These are phyloP conservation scores for Phytophthora cryptogea DNA, from an alignment of 352 stramenopile species.

Conservation along the genomic window DNA sequence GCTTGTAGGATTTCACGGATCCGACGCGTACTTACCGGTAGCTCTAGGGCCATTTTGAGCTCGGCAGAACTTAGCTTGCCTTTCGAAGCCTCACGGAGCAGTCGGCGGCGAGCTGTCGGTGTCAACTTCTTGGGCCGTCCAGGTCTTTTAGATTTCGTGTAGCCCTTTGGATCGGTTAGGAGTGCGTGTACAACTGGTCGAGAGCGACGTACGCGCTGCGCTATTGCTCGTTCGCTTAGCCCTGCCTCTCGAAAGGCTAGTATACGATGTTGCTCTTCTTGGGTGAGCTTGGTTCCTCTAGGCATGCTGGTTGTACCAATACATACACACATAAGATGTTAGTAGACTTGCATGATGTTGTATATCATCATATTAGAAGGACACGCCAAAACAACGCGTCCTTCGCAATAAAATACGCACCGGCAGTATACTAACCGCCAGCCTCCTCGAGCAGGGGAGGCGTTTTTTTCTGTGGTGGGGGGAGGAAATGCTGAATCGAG, in stretches of 20 bases:
- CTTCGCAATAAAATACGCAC: neutral
- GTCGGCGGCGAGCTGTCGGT: neutral
- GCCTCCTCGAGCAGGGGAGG: neutral
- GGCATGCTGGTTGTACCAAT: neutral
- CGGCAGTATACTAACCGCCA: neutral
- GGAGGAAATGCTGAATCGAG: neutral
- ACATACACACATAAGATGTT: neutral
- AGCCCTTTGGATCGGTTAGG: neutral
- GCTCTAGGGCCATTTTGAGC: neutral
- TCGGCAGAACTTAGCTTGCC: neutral
- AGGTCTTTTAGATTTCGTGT: neutral
- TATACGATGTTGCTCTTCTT: slow-evolving; percentile 2
- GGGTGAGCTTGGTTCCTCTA: neutral
- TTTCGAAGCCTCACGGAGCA: neutral
- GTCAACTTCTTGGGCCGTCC: neutral
- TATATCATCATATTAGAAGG: neutral
- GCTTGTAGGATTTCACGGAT: neutral
- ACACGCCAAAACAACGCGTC: neutral
- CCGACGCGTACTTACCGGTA: neutral
- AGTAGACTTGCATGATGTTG: neutral
- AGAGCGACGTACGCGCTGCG: neutral
- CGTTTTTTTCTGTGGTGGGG: neutral
- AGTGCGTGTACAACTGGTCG: neutral
- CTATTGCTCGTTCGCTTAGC: neutral
- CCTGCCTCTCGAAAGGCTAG: neutral